Percentiles rank a stretch among this genome's conserved stretches.
Conservation (phyloP, 2,329 filamentous ascomycete species). For the Xylariaceae sp. region DNA sequence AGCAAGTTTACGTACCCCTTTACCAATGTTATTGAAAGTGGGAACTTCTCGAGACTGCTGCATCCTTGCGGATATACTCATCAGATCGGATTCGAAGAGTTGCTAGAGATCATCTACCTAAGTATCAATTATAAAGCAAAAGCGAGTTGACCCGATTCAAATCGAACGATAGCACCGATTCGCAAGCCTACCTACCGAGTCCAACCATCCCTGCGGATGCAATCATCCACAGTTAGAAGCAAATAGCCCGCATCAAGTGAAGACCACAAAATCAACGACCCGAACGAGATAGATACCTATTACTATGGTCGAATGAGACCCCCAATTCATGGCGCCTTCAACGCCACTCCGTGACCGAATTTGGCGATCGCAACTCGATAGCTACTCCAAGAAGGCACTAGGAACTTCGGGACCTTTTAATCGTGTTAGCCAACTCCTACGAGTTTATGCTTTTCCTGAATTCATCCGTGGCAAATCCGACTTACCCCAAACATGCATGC, state of each 20-base stretch:
- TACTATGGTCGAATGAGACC: neutral
- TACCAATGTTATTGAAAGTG: neutral
- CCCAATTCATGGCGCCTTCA: neutral
- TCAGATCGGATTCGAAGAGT: neutral
- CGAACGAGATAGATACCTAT: neutral
- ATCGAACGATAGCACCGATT: neutral
- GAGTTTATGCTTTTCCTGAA: neutral
- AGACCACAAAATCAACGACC: neutral
- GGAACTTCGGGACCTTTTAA: slow-evolving; percentile 26
- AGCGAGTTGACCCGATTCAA: neutral
- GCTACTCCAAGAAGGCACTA: slow-evolving; percentile 23
- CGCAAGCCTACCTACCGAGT: neutral
- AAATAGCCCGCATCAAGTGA: neutral
- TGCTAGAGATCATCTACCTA: neutral
- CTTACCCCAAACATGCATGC: slow-evolving; percentile 42
- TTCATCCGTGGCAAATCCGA: neutral
- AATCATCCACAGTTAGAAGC: neutral
- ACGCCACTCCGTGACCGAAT: neutral
- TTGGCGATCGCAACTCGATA: neutral
- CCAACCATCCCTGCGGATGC: neutral
- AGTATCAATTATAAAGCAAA: too few relatives aligned
- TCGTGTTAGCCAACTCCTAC: slow-evolving; percentile 2
- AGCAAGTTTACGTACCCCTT: slow-evolving; percentile 4
- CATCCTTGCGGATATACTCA: too few relatives aligned
- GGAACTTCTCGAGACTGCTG: neutral